Conservation (phyloP, 1,284 basidiomycete species). For the Gomphus bonarii region DNA sequence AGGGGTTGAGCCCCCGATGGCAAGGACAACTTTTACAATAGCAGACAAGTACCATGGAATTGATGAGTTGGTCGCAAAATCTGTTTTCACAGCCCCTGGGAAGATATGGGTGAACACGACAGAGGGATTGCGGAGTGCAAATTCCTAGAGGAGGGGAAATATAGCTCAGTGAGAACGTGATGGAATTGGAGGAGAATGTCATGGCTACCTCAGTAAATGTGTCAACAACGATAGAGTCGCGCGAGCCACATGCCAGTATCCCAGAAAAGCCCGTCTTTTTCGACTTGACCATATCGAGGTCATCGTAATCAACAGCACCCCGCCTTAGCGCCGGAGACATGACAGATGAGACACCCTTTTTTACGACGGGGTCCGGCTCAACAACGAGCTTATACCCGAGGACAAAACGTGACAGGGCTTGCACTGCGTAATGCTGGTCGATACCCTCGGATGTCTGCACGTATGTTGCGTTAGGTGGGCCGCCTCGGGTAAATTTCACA, state of each 20-base stretch:
- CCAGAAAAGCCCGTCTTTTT: neutral
- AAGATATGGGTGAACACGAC: constrained; percentile 6
- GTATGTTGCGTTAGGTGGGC: constrained; percentile 1
- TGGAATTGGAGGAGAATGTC: no score
- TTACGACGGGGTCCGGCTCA: neutral
- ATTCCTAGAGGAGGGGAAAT: neutral
- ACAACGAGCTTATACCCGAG: constrained; percentile 4
- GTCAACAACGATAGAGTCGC: constrained; percentile 7
- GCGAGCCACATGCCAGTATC: neutral
- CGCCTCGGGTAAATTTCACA: neutral
- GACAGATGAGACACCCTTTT: constrained; percentile 5
- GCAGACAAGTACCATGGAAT: neutral
- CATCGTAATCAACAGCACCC: neutral
- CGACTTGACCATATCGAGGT: constrained; percentile 7
- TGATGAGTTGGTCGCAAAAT: neutral
- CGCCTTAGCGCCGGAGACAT: neutral
- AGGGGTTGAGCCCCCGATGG: neutral
- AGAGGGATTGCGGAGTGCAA: neutral
- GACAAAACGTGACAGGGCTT: constrained; percentile 9
- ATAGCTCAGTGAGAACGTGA: neutral
- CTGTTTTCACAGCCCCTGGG: constrained; percentile 8
- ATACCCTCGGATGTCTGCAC: constrained; percentile 1
- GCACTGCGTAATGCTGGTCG: constrained; percentile 10
- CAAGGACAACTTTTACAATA: neutral
- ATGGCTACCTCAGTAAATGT: neutral